These are phyloP conservation scores for Trebouxia sp. DNA, from an alignment of 139 green algal species.

Conservation along the genomic window DNA sequence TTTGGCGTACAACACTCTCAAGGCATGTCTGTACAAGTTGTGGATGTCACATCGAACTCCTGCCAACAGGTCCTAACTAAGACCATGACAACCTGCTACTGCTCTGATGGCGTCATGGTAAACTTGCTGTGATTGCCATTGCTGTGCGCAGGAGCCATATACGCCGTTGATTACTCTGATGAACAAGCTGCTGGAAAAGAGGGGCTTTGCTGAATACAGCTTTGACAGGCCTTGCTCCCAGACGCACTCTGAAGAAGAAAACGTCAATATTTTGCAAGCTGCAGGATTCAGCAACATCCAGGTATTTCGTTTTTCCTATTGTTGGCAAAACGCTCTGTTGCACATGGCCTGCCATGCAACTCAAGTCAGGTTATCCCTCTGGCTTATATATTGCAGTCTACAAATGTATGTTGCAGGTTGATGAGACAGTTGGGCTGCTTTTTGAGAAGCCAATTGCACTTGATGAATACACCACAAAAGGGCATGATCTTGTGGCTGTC, in stretches of 20 bases:
- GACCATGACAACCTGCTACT: neutral
- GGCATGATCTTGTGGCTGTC: neutral
- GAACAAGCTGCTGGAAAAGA: neutral
- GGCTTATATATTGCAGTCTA: neutral
- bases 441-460: neutral
- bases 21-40: neutral
- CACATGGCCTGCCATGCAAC: too few relatives aligned
- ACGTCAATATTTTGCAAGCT: neutral
- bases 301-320: neutral
- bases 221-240: neutral
- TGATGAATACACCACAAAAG: neutral
- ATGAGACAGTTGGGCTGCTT: neutral
- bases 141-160: neutral
- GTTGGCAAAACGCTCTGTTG: too few relatives aligned
- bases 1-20: conserved; percentile 7
- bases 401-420: neutral
- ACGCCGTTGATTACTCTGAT: neutral
- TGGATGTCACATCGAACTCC: neutral
- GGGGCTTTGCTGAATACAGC: neutral
- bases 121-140: neutral
- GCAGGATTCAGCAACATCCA: neutral
- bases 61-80: neutral
- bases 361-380: too few relatives aligned
- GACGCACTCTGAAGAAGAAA: neutral
- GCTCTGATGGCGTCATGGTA: too few relatives aligned